Evolutionary conservation across 306 rosid species (phyloP), one percentile per base, ranked within the genome.

Genomic region (Mimosa bimucronata): DNA sequence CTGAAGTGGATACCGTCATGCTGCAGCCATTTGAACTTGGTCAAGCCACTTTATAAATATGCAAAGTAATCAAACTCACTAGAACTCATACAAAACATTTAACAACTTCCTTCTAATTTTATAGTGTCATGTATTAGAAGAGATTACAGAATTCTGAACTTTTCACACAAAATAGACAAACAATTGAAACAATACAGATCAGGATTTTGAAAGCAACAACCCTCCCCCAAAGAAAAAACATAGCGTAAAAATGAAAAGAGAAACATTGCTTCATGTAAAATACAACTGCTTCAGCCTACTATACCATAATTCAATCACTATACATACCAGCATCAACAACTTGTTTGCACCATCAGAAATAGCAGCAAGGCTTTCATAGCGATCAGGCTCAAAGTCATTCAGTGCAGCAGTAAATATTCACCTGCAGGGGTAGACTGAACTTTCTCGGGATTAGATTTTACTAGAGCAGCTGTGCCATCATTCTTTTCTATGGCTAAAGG

Each of bases 341-440:
- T 93, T 93, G 85, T 91, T 93, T 74, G 93, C 97, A 73, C 94
- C 97, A 80, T 93, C 97, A 76, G 97, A 85, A 77, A 93, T 87
- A 77, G 97, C 94, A 86, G 97, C 97, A 80, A 88, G 89, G 86
- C 94, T 89, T 75, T 91, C 97, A 74, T 88, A 89, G 80, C 89
- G 94, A 67, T 88, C 92, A 61, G 55, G 94, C 77, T 93, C 89
- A 57, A 93, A 89, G 64, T 93, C 97, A 83, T 91, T 91, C 85
- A 91, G 82, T 42, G 97, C 89, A 74, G 91, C 74, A 68, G 92
- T 77, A 93, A 94, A 86, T 93, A 93, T 85, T 93, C 97, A 82
- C 97, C 97, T 1, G 97, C 94, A 26, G 97, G 94, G 76, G 93
- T 93, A 45, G 89, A 85, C 80, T 88, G 86, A 48, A 74, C 85